Conservation (phyloP, 345 rosid species). For the Hibiscus mutabilis region DNA sequence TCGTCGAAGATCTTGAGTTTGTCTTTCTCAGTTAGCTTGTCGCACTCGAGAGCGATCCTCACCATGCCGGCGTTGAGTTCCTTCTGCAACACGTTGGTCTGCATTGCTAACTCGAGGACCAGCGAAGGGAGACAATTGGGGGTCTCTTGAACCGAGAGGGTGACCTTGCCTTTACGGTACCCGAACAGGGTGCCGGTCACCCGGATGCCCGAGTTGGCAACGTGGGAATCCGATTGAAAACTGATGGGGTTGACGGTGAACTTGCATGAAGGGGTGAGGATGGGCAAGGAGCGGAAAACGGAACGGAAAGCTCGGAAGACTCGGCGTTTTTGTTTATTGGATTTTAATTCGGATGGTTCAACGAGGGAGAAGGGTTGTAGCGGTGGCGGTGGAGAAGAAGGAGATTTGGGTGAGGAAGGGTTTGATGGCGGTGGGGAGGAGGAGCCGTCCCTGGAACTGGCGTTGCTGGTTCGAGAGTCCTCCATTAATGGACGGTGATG, state of each 20-base stretch:
- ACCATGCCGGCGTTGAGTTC: conserved; percentile 57
- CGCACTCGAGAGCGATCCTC: conserved; percentile 73
- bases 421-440: background rate
- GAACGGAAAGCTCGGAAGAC: conserved; percentile 64
- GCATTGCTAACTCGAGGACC: conserved; percentile 38
- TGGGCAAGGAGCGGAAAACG: conserved; percentile 66
- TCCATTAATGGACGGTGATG: conserved; percentile 44
- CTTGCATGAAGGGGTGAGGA: conserved; percentile 61
- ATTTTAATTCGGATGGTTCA: conserved; percentile 49
- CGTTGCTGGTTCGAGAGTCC: conserved; percentile 34
- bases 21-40: conserved; percentile 48
- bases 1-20: conserved; percentile 48
- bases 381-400: conserved; percentile 10
- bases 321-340: conserved; percentile 35
- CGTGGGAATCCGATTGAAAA: conserved; percentile 33
- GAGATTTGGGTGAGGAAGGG: too few relatives aligned
- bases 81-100: conserved; percentile 31
- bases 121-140: conserved; percentile 58
- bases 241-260: conserved; percentile 38
- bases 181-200: conserved; percentile 71
- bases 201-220: conserved; percentile 20
- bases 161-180: conserved; percentile 65
- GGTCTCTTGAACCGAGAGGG: conserved; percentile 65
- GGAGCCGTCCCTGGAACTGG: conserved; percentile 12
- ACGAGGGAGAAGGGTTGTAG: conserved; percentile 39